Evolutionary conservation across 2,329 filamentous ascomycete species (phyloP), one percentile per base, ranked within the genome.

Genomic region (Nothomitra cinnamomea): DNA sequence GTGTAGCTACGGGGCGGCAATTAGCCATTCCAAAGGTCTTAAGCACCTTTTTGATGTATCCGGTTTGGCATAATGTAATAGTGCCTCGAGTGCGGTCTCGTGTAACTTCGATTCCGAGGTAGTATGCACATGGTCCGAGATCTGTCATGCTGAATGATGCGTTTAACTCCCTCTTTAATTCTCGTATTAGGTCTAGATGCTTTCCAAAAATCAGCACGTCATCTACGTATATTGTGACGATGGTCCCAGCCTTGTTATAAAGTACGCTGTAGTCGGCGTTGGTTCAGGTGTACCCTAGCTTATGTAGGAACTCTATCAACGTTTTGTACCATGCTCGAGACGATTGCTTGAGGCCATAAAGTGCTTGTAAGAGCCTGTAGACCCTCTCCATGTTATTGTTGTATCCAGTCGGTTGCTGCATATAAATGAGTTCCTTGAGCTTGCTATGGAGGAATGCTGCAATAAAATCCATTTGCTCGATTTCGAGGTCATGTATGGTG

Each of bases 321-420:
- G 57, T 58, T 7, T 55, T 24, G 56, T 60, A 61, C 64, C 56
- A 66, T 4, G 57, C 54, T 2, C 59, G 47, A 3, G 60, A 60
- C 12, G 62, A 54, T 57, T 65, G 58, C 47, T 65, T 66, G 0
- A 66, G 57, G 10, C 62, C 58, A 55, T 66, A 67, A 10, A 66
- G 57, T 0, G 60, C 60, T 48, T 60, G 63, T 1, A 52, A 43
- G 0, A 65, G 57, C 32, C 58, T 51, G 43, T 55, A 61, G 8
- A 63, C 57, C 12, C 28, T 51, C 0, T n/a, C 28, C 41, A 43
- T 45, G n/a, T 25, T 32, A 15, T 55, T 36, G 1, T 3, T 22
- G 17, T 59, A 57, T 3, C 58, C 53, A 2, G 55, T 43, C 10
- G 60, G 62, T 32, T 58, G 56, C 45, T 60, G 42, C 22, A 65